A percentile compares a stretch with the other conserved stretches of the same genome.
Evolutionary conservation across 2,329 filamentous ascomycete genomes (phyloP).

Genomic region (Aspergillus quadrilineatus): DNA sequence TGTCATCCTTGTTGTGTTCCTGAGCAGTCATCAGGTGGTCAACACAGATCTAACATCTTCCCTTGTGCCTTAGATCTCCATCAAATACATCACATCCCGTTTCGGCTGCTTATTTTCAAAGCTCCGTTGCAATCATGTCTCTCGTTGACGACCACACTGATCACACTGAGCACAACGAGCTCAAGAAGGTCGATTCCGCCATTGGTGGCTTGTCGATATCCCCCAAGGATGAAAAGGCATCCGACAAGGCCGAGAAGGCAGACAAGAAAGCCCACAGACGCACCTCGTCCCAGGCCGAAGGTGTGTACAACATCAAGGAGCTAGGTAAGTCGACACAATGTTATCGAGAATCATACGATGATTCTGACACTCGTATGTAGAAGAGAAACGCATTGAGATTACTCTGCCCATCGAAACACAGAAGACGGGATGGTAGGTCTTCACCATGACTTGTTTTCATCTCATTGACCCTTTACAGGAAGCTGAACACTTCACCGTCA

Average conservation of each 20-base stretch:
- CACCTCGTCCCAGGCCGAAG: conserved; percentile 69
- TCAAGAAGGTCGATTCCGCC: conserved; percentile 89
- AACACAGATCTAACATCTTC: conserved; percentile 10
- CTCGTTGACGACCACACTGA: conserved; percentile 19
- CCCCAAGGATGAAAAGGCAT: conserved; percentile 60
- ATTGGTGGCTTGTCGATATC: conserved; percentile 73
- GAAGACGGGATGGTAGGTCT: conserved; percentile 35
- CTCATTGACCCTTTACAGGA: conserved; percentile 57
- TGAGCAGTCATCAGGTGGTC: background rate
- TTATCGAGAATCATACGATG: background rate
- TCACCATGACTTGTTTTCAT: background rate
- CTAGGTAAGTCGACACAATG: conserved; percentile 63
- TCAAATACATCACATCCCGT: background rate
- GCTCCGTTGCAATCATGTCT: conserved; percentile 49
- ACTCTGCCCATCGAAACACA: conserved; percentile 38
- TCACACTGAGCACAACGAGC: conserved; percentile 55
- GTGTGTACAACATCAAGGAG: conserved; percentile 80
- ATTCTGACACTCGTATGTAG: conserved; percentile 15
- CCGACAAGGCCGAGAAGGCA: conserved; percentile 29
- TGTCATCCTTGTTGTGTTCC: background rate
- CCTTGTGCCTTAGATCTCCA: conserved; percentile 5
- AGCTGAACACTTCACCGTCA: conserved; percentile 82
- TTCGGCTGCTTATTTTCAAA: background rate
- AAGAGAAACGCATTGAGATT: conserved; percentile 33
- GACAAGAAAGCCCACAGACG: conserved; percentile 64